Percentiles rank a stretch among this genome's conserved stretches.
Evolutionary conservation across 2,329 filamentous ascomycete genomes (phyloP).

Genomic region (Didymella glomerata): DNA sequence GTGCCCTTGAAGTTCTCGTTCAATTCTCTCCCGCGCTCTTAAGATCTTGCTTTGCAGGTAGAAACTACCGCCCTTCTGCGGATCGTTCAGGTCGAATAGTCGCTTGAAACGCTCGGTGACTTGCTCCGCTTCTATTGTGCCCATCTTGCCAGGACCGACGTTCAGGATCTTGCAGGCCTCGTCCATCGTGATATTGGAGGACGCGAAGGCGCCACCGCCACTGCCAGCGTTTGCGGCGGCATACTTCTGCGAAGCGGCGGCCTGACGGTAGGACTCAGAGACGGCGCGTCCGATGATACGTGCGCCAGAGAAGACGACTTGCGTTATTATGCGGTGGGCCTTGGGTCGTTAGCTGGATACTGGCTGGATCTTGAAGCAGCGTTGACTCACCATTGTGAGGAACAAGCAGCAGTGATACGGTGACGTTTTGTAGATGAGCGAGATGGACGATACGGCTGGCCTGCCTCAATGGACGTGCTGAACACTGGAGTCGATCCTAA

Average conservation of each 20-base stretch:
- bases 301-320: conserved; percentile 88
- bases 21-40: conserved; percentile 88
- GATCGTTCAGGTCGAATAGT: conserved; percentile 93
- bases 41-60: conserved; percentile 98
- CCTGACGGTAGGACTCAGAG: conserved; percentile 93
- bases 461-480: conserved; percentile 25
- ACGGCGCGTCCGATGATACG: conserved; percentile 94
- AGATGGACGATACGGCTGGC: conserved; percentile 13
- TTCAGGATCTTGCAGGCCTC: conserved; percentile 98
- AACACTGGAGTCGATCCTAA: conserved; percentile 28
- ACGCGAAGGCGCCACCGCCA: conserved; percentile 61
- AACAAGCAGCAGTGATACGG: conserved; percentile 1
- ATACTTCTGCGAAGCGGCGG: conserved; percentile 84
- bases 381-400: conserved; percentile 39
- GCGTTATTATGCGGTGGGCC: conserved; percentile 94
- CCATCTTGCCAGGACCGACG: conserved; percentile 84
- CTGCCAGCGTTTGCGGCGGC: conserved; percentile 71
- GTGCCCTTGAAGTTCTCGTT: conserved; percentile 80
- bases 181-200: conserved; percentile 85
- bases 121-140: conserved; percentile 78
- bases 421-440: not conserved
- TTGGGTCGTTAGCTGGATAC: conserved; percentile 53
- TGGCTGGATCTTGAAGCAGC: not conserved
- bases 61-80: conserved; percentile 94
- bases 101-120: conserved; percentile 91